Evolutionary conservation across 495 filamentous ascomycete species (phyloP), one percentile per base, ranked within the genome.

Genomic region (Talaromyces wortmannii): DNA sequence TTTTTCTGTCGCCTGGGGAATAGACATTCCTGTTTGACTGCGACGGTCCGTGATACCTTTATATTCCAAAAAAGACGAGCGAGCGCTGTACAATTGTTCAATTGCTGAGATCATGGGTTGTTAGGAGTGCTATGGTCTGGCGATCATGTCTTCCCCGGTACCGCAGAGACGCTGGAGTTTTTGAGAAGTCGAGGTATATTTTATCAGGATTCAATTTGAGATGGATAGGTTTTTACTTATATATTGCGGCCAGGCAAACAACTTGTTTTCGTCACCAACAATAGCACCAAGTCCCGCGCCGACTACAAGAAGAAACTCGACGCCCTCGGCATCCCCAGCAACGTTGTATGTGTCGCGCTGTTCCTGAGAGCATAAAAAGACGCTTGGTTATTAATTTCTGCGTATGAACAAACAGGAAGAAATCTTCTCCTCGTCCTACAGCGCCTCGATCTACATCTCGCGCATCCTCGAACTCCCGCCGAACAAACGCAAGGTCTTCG

Each of bases 261-360:
- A 69, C 76, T 94, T 15, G 84, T 99, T 56, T 99, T 99, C 66
- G 94, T 99, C 46, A 97, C 94, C 4, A 99, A 99, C 70, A 99
- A 99, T 78, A 95, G 89, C 67, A 97, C 94, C 30, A 97, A 97
- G 67, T 96, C 92, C 15, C 89, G 94, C 15, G 78, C 82, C 23
- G 90, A 95, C 62, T 97, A 97, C 70, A 84, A 85, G 67, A 91
- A 92, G 72, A 97, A 97, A 61, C 82, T 98, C 47, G 83, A 86
- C n/a, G 70, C 66, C 18, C 74, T 96, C 61, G 89, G 89, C 0
- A 96, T 98, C 56, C 86, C 88, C 0, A 84, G 83, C 58, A 77
- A 78, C 50, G 81, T 80, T 31, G 83, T 86, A 62, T 44, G 77
- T 71, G 23, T 23, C 23, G 23, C 16, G 11, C n/a, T n/a, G n/a